Base-by-base conservation (phyloP, 75 land plant genomes). In the Picea sitchensis region DNA sequence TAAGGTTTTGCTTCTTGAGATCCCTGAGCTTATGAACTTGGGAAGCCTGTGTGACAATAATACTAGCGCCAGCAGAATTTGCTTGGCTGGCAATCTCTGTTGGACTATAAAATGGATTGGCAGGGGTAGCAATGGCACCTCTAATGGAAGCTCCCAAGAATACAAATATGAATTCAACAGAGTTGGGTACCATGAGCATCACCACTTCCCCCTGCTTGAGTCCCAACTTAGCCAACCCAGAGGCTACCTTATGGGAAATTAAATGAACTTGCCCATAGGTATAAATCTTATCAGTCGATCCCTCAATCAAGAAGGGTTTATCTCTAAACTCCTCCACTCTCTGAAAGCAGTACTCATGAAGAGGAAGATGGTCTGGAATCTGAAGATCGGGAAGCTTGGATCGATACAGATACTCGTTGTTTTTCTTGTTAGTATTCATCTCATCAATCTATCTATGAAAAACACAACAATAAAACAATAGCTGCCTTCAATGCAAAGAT, bases 71-170 rank as follows among this genome's bases (percentile, higher is more conserved):
- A 23, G 93, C 82, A 0, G 84, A 79, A 0, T 34, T 63, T 68
- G 83, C 54, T 74, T 93, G 98, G 69, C 87, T 91, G 64, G 62
- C 83, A 32, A 95, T 86, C 74, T 95, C 95, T 1, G 84, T 56
- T 0, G 96, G 61, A 2, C 93, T 95, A 83, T 80, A 93, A 85
- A 87, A 88, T 0, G 98, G 98, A 73, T 95, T 95, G 79, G 89
- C 95, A 41, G 96, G 78, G 79, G 93, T 95, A 69, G 85, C 68
- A 26, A 88, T 82, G 23, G 90, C 88, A 30, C 95, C 98, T 6
- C 84, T 61, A 76, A 84, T 77, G 73, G 93, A 92, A 4, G 90
- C 86, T 9, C 87, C 93, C 34, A 93, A 34, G 83, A 95, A 93
- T 26, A 82, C 41, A 73, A 88, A 83, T 36, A 83, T 88, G 73